Percentiles rank a stretch among this genome's conserved stretches.
These are phyloP conservation scores for Achaetomium macrosporum DNA, from an alignment of 2,329 filamentous ascomycete species.

Conservation along the genomic window DNA sequence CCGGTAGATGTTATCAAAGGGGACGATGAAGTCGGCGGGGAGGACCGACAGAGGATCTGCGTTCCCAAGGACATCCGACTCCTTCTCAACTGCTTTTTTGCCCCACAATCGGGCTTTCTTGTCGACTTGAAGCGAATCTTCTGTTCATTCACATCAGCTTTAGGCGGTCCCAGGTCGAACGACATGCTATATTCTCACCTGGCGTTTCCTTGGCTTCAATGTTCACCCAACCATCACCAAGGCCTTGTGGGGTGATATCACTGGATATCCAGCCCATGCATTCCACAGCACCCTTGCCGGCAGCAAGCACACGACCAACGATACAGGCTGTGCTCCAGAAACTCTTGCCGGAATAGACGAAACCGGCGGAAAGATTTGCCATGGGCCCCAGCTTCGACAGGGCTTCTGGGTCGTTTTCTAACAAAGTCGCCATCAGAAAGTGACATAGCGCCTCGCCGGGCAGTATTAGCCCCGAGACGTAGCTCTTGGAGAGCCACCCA, in stretches of 20 bases:
- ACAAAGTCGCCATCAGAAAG: conserved; percentile 58
- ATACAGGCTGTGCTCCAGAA: conserved; percentile 65
- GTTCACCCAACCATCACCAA: conserved; percentile 53
- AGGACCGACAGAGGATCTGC: conserved; percentile 48
- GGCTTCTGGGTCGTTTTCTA: conserved; percentile 59
- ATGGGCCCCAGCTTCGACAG: conserved; percentile 53
- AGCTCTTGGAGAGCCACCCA: conserved; percentile 64
- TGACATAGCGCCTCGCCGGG: conserved; percentile 59
- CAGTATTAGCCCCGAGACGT: conserved; percentile 58
- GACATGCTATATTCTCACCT: conserved; percentile 35
- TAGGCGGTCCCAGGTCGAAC: too few species aligned
- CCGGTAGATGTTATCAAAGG: conserved; percentile 49
- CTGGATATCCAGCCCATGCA: conserved; percentile 66
- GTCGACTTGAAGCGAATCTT: conserved; percentile 44
- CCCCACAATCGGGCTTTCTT: conserved; percentile 57
- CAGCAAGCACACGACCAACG: conserved; percentile 59
- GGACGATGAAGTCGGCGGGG: conserved; percentile 58
- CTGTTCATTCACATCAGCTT: conserved; percentile 30
- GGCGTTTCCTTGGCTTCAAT: conserved; percentile 49
- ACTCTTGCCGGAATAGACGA: conserved; percentile 57
- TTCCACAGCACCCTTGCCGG: conserved; percentile 55
- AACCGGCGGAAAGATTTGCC: conserved; percentile 59
- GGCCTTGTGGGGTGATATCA: conserved; percentile 47
- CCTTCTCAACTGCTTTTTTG: conserved; percentile 52
- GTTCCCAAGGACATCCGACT: conserved; percentile 56